Conservation (phyloP, 768 basidiomycete genomes). For the Leucocoprinus leucothites region DNA sequence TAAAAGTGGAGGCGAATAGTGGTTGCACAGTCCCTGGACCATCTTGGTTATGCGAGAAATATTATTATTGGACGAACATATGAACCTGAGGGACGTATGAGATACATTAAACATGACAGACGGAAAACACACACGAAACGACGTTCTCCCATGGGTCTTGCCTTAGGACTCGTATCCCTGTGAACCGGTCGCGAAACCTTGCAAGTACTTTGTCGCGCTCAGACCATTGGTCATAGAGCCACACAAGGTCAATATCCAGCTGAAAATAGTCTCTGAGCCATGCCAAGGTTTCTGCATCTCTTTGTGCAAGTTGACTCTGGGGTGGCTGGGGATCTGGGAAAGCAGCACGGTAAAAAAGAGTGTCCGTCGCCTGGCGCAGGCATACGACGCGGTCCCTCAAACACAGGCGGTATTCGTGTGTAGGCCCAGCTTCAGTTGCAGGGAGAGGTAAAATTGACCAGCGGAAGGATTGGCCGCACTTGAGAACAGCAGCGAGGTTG, state of each 20-base stretch:
- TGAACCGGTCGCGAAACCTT: conserved; percentile 56
- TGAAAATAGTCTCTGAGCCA: conserved; percentile 92
- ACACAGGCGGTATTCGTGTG: conserved; percentile 73
- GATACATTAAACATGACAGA: neutral
- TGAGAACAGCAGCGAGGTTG: conserved; percentile 73
- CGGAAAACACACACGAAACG: conserved; percentile 63
- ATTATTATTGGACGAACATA: conserved; percentile 97
- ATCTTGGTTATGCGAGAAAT: conserved; percentile 93
- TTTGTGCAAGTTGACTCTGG: conserved; percentile 28
- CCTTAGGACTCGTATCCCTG: conserved; percentile 82
- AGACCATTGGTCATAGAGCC: conserved; percentile 77
- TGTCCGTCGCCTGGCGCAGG: conserved; percentile 66
- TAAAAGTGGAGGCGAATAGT: conserved; percentile 72
- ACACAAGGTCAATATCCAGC: conserved; percentile 66
- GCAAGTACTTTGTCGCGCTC: conserved; percentile 72
- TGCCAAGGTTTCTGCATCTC: conserved; percentile 61
- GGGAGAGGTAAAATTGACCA: conserved; percentile 59
- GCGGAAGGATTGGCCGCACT: conserved; percentile 84
- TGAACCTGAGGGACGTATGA: conserved; percentile 58
- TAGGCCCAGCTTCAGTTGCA: conserved; percentile 11
- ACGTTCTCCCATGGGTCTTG: conserved; percentile 98
- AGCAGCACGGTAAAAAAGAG: conserved; percentile 68
- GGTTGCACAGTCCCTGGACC: conserved; percentile 77
- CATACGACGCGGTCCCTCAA: conserved; percentile 82
- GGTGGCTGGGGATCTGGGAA: conserved; percentile 48